Conservation (phyloP, 1,284 basidiomycete genomes). For the Cryptococcus jaspeensis region DNA sequence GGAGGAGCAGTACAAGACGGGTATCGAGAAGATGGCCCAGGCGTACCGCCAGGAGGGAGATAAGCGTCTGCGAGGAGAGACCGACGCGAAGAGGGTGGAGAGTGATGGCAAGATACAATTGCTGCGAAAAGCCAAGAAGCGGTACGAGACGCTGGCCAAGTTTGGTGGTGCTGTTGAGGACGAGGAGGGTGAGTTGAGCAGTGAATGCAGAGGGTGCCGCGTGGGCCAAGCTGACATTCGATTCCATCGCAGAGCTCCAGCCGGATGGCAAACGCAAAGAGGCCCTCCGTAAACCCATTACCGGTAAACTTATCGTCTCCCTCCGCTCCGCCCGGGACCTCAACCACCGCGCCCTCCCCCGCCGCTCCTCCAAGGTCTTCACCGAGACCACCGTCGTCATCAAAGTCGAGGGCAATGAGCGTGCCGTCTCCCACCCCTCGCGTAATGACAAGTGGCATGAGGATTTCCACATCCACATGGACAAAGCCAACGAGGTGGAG, state of each 20-base stretch:
- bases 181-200: slow-evolving; percentile 62
- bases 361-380: slow-evolving; percentile 72
- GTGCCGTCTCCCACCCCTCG: slow-evolving; percentile 86
- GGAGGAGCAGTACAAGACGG: slow-evolving; percentile 96
- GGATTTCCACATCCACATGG: slow-evolving; percentile 92
- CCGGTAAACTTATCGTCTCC: slow-evolving; percentile 87
- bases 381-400: slow-evolving; percentile 87
- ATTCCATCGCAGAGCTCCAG: slow-evolving; percentile 35
- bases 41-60: slow-evolving; percentile 93
- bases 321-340: slow-evolving; percentile 88
- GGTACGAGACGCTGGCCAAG: slow-evolving; percentile 94
- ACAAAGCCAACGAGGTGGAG: slow-evolving; percentile 98
- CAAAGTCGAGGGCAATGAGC: slow-evolving; percentile 93
- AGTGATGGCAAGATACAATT: slow-evolving; percentile 96
- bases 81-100: slow-evolving; percentile 89
- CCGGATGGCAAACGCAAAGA: slow-evolving; percentile 87
- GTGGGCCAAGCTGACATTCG: background rate
- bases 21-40: slow-evolving; percentile 98
- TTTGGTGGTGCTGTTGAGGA: slow-evolving; percentile 80
- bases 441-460: slow-evolving; percentile 97
- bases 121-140: slow-evolving; percentile 83
- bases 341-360: slow-evolving; percentile 81
- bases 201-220: background rate
- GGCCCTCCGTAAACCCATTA: slow-evolving; percentile 86
- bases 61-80: slow-evolving; percentile 86